Conservation (phyloP, 805 yeast species). For the Candida saitoana region DNA sequence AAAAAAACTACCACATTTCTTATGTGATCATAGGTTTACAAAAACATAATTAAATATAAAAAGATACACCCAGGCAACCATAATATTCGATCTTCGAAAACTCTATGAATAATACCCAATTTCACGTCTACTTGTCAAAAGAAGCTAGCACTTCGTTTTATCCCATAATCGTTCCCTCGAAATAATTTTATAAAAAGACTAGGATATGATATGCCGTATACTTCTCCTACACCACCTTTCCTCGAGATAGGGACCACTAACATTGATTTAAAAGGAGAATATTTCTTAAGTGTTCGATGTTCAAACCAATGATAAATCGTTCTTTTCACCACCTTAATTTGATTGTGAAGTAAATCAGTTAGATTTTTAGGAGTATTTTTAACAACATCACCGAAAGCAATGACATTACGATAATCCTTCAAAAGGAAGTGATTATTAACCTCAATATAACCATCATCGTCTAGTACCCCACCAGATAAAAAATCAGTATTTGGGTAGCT, state of each 20-base stretch:
- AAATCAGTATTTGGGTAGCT: conserved; percentile 30
- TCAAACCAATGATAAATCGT: conserved; percentile 2
- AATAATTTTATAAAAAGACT: conserved; percentile 22
- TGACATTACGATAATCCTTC: conserved; percentile 20
- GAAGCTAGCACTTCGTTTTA: conserved; percentile 23
- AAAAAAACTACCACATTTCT: too few species aligned
- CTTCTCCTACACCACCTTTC: conserved; percentile 32
- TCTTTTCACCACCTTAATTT: conserved; percentile 13
- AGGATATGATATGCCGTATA: conserved; percentile 27
- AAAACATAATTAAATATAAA: too few species aligned
- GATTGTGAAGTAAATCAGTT: conserved; percentile 24
- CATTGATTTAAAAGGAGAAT: conserved; percentile 8
- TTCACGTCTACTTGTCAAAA: too few species aligned
- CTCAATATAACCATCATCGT: conserved; percentile 26
- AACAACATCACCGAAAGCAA: conserved; percentile 35
- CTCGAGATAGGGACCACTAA: conserved; percentile 30
- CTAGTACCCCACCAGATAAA: conserved; percentile 20
- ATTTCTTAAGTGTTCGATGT: background rate
- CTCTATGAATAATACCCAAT: too few species aligned
- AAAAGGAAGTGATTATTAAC: conserved; percentile 26
- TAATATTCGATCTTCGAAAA: too few species aligned
- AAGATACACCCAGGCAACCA: too few species aligned
- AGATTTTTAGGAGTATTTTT: conserved; percentile 18
- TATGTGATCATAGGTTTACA: too few species aligned
- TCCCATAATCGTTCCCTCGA: conserved; percentile 26